phyloP scores from a whole-genome alignment of 2,329 filamentous ascomycete species.

The Aspergillus niger region DNA sequence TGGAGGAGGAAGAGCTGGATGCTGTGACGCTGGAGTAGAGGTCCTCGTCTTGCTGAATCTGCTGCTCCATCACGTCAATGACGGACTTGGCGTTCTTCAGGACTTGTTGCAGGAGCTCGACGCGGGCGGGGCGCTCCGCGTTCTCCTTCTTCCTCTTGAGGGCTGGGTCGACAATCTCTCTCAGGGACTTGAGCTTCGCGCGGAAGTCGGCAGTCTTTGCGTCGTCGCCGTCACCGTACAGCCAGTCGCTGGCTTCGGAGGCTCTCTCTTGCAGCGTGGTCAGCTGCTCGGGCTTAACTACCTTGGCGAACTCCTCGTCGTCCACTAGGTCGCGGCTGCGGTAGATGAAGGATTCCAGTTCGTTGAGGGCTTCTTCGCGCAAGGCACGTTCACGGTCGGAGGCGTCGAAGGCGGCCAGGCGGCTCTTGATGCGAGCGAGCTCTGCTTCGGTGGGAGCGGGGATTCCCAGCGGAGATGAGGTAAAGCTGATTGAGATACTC shows the following conservation, averaged over 20 bases:
- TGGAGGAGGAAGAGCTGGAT: slow-evolving; percentile 45
- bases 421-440: slow-evolving; percentile 62
- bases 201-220: slow-evolving; percentile 75
- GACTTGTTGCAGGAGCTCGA: slow-evolving; percentile 68
- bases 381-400: slow-evolving; percentile 77
- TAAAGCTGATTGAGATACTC: slow-evolving; percentile 54
- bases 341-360: slow-evolving; percentile 93
- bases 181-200: slow-evolving; percentile 73
- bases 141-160: slow-evolving; percentile 74
- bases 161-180: slow-evolving; percentile 75
- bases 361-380: slow-evolving; percentile 86
- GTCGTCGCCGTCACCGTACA: slow-evolving; percentile 80
- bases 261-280: slow-evolving; percentile 67
- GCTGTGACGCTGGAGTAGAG: slow-evolving; percentile 57
- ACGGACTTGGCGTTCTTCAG: slow-evolving; percentile 72
- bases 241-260: slow-evolving; percentile 77
- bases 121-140: slow-evolving; percentile 67
- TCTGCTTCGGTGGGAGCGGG: slow-evolving; percentile 38
- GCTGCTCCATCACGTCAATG: slow-evolving; percentile 67
- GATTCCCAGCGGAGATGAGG: slow-evolving; percentile 49
- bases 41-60: slow-evolving; percentile 71
- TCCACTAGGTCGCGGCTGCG: slow-evolving; percentile 79
- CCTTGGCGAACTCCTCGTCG: slow-evolving; percentile 70
- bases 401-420: slow-evolving; percentile 78
- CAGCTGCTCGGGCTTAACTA: slow-evolving; percentile 70